Evolutionary conservation across 768 basidiomycete genomes (phyloP).

Genomic region (Myochromella boudieri): DNA sequence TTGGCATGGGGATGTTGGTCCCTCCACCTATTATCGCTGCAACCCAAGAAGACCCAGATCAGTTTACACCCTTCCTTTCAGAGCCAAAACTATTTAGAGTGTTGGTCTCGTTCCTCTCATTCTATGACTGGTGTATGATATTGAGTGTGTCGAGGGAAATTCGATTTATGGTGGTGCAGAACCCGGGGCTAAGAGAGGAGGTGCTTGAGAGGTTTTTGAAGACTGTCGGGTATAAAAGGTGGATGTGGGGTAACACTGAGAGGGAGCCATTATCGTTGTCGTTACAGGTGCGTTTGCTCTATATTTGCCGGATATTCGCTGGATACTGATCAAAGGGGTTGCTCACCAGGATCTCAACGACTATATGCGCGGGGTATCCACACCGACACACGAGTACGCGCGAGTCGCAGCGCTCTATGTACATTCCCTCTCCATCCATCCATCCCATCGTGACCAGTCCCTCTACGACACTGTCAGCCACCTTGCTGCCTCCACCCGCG

Average conservation of each 20-base stretch:
- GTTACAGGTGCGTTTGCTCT: constrained; percentile 49
- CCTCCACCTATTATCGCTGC: constrained; percentile 34
- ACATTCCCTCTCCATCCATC: constrained; percentile 45
- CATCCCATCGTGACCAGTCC: constrained; percentile 38
- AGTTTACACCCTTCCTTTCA: constrained; percentile 53
- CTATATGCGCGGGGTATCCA: constrained; percentile 78
- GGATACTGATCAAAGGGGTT: background rate
- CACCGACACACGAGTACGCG: constrained; percentile 73
- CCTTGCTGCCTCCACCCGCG: constrained; percentile 62
- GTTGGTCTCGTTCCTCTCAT: constrained; percentile 64
- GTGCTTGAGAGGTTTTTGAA: constrained; percentile 68
- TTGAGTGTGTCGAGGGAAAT: constrained; percentile 57
- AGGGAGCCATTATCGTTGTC: constrained; percentile 64
- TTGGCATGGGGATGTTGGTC: too few species aligned
- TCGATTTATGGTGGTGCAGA: constrained; percentile 47
- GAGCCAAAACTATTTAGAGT: constrained; percentile 49
- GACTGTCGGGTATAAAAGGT: constrained; percentile 72
- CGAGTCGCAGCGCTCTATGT: constrained; percentile 58
- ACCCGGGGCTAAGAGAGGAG: constrained; percentile 53
- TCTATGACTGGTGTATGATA: constrained; percentile 69
- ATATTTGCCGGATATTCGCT: background rate
- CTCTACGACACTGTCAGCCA: constrained; percentile 44
- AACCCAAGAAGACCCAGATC: constrained; percentile 18
- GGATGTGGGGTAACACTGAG: constrained; percentile 60
- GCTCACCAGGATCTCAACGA: constrained; percentile 67